Evolutionary conservation across 176 grass and related monocot genomes (phyloP).

Genomic region (Bonia amplexicaulis): DNA sequence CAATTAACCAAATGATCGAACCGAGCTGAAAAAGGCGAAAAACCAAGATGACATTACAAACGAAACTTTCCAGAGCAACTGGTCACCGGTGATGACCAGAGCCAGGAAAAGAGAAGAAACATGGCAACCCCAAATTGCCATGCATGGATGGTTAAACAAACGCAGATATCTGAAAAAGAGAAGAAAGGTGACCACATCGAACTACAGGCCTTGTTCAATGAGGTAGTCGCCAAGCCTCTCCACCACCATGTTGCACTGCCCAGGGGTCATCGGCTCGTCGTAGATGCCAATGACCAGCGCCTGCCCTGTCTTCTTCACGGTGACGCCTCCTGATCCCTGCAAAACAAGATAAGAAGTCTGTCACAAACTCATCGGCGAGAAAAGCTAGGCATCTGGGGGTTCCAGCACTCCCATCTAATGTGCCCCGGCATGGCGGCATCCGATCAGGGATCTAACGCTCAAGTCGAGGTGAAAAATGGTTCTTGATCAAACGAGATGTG

Average conservation of each 20-base stretch:
- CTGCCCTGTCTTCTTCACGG: conserved; percentile 64
- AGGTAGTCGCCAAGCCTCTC: conserved; percentile 83
- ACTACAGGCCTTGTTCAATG: conserved; percentile 63
- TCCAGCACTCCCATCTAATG: background rate
- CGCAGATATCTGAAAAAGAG: background rate
- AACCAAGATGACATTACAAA: background rate
- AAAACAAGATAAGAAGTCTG: background rate
- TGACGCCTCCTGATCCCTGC: conserved; percentile 63
- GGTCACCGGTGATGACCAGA: background rate
- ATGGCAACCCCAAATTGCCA: background rate
- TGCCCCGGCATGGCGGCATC: background rate
- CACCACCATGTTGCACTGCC: conserved; percentile 76
- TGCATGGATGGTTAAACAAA: background rate
- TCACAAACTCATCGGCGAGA: background rate
- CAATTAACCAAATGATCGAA: background rate
- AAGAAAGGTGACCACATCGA: background rate
- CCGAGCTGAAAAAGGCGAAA: background rate
- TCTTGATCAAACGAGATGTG: background rate
- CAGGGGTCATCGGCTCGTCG: conserved; percentile 82
- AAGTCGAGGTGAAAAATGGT: background rate
- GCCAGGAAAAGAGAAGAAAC: background rate
- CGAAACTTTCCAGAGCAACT: background rate
- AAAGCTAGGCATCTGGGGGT: background rate
- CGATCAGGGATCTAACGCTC: background rate
- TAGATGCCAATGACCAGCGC: conserved; percentile 66